Conservation (phyloP, 2,329 filamentous ascomycete genomes). For the Epichloe hybrida region DNA sequence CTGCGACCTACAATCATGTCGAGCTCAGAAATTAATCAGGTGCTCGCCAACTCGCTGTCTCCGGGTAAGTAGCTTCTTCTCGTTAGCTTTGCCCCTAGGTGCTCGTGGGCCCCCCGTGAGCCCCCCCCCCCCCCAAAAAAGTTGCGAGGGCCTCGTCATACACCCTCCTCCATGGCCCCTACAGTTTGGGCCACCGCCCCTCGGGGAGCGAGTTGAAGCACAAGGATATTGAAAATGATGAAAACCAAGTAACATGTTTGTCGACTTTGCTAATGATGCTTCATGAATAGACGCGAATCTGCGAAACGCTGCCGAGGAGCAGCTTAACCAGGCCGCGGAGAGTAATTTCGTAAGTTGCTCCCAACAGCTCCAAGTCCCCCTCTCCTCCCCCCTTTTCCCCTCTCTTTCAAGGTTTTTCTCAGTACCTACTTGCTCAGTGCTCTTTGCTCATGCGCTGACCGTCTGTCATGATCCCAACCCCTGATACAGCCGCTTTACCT, state of each 20-base stretch:
- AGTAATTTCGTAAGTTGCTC: constrained; percentile 69
- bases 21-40: constrained; percentile 89
- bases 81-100: constrained; percentile 2
- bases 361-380: constrained; percentile 1
- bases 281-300: constrained; percentile 61
- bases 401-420: neutral
- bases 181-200: neutral
- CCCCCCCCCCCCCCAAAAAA: neutral
- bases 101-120: neutral
- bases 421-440: neutral
- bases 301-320: constrained; percentile 85
- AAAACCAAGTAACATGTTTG: neutral
- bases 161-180: neutral
- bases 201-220: neutral
- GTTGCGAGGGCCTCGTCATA: neutral
- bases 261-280: constrained; percentile 3
- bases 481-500: constrained; percentile 70
- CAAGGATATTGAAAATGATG: neutral
- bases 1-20: constrained; percentile 40
- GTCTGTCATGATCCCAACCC: neutral
- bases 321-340: constrained; percentile 84
- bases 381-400: neutral
- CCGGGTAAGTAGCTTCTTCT: constrained; percentile 51
- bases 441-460: neutral
- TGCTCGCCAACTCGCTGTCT: constrained; percentile 93